A percentile compares a stretch with the other conserved stretches of the same genome.
Conservation (phyloP, 2,329 filamentous ascomycete genomes). For the Alternaria infectoria region DNA sequence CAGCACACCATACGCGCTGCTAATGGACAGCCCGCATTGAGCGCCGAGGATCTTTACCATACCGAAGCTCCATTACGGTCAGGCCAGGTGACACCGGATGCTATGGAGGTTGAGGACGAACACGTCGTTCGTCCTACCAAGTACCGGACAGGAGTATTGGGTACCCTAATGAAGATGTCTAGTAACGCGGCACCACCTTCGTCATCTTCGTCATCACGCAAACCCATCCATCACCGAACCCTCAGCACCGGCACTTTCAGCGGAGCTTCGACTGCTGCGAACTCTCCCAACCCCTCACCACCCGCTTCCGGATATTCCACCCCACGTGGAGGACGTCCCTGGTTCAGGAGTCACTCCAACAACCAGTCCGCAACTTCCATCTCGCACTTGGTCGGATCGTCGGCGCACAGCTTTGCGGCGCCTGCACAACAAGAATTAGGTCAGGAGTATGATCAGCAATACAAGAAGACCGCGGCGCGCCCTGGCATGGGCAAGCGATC, state of each 20-base stretch:
- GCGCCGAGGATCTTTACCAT: constrained; percentile 42
- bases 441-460: constrained; percentile 50
- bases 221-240: constrained; percentile 28
- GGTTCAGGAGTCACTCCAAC: constrained; percentile 45
- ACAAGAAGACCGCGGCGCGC: constrained; percentile 43
- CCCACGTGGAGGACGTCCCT: constrained; percentile 43
- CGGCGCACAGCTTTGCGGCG: constrained; percentile 50
- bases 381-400: constrained; percentile 53
- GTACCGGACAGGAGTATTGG: constrained; percentile 76
- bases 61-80: constrained; percentile 45
- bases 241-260: constrained; percentile 39
- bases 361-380: constrained; percentile 51
- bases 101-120: constrained; percentile 61
- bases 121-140: constrained; percentile 71
- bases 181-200: constrained; percentile 18
- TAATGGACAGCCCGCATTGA: constrained; percentile 17
- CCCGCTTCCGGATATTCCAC: constrained; percentile 53
- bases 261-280: constrained; percentile 42
- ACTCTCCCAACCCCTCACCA: constrained; percentile 49
- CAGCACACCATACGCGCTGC: constrained; percentile 36
- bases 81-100: constrained; percentile 57
- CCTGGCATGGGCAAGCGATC: constrained; percentile 46
- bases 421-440: constrained; percentile 51
- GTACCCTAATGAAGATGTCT: constrained; percentile 67
- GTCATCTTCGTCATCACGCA: constrained; percentile 7